Evolutionary conservation across 139 green algal genomes (phyloP).

Genomic region (Gonium pectorale): DNA sequence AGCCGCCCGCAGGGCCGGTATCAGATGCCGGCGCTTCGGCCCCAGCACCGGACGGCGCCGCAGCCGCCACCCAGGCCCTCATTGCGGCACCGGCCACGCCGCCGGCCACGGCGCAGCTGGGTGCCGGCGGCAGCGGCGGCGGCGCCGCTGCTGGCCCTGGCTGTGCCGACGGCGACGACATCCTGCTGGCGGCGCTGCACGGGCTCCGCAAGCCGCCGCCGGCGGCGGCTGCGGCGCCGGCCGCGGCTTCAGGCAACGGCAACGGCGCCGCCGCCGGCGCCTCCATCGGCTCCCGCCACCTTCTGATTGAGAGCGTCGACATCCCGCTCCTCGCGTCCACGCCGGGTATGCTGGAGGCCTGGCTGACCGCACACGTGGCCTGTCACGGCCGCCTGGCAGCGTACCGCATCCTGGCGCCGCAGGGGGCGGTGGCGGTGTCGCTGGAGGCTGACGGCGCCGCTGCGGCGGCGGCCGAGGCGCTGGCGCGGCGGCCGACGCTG

Average conservation of each 20-base stretch:
- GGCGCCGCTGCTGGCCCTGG: too few relatives aligned
- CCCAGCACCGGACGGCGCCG: too few relatives aligned
- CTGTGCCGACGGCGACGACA: too few relatives aligned
- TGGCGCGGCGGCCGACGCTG: conserved; percentile 3
- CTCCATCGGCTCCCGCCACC: not conserved
- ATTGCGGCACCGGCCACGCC: not conserved
- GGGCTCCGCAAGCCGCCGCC: not conserved
- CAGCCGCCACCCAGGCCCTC: too few relatives aligned
- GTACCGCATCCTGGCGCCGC: conserved; percentile 29
- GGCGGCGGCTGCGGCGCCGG: too few relatives aligned
- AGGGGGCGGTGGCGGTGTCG: conserved; percentile 10
- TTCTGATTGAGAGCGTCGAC: conserved; percentile 32
- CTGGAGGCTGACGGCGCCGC: not conserved
- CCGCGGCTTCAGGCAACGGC: too few relatives aligned
- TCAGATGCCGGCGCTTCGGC: too few relatives aligned
- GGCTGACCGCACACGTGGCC: conserved; percentile 34
- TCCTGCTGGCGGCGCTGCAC: conserved; percentile 2
- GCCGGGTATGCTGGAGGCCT: conserved; percentile 45
- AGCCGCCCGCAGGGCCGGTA: too few relatives aligned
- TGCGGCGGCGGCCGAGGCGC: not conserved
- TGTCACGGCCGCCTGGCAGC: not conserved
- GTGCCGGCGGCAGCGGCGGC: too few relatives aligned
- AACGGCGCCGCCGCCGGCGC: not conserved
- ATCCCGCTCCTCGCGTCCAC: conserved; percentile 32
- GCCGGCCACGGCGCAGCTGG: not conserved